A percentile compares a stretch with the other conserved stretches of the same genome.
These are phyloP conservation scores for Penicillium lagena DNA, from an alignment of 495 filamentous ascomycete genomes.

Conservation along the genomic window DNA sequence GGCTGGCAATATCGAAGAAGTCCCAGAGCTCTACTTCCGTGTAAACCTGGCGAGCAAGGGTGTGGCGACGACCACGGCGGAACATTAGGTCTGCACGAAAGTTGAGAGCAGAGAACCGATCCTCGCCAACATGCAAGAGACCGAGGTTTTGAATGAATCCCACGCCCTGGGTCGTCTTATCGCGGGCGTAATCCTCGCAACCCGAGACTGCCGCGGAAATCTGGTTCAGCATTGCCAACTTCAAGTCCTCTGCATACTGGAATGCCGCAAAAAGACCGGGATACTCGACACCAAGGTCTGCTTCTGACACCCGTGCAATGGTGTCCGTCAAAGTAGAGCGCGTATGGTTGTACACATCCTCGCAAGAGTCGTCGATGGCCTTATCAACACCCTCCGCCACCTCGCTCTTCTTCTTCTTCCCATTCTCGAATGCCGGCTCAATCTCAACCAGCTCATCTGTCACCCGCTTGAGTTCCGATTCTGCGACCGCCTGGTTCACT, in stretches of 20 bases:
- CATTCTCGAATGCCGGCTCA: constrained; percentile 77
- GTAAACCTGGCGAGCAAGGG: constrained; percentile 75
- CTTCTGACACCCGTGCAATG: constrained; percentile 69
- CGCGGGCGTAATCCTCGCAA: constrained; percentile 81
- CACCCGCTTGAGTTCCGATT: constrained; percentile 80
- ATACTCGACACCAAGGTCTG: constrained; percentile 75
- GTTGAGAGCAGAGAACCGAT: constrained; percentile 73
- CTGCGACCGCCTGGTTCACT: constrained; percentile 82
- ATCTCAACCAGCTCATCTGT: constrained; percentile 72
- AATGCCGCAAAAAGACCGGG: constrained; percentile 80
- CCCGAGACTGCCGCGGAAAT: constrained; percentile 68
- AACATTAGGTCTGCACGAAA: constrained; percentile 94
- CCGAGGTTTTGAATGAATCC: constrained; percentile 82
- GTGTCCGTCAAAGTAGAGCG: constrained; percentile 62
- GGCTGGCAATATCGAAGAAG: constrained; percentile 78
- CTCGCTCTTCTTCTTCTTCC: constrained; percentile 74
- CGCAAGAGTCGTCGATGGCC: constrained; percentile 77
- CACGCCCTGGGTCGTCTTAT: constrained; percentile 74
- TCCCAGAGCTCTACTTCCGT: constrained; percentile 84
- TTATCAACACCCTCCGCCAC: constrained; percentile 74
- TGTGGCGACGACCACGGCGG: constrained; percentile 63
- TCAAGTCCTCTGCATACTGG: constrained; percentile 89
- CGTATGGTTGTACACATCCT: constrained; percentile 77
- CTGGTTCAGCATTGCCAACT: constrained; percentile 82
- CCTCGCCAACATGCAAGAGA: constrained; percentile 73